A percentile compares a stretch with the other conserved stretches of the same genome.
Conservation (phyloP, 164 flowering plant species). For the Vitis cinerea region DNA sequence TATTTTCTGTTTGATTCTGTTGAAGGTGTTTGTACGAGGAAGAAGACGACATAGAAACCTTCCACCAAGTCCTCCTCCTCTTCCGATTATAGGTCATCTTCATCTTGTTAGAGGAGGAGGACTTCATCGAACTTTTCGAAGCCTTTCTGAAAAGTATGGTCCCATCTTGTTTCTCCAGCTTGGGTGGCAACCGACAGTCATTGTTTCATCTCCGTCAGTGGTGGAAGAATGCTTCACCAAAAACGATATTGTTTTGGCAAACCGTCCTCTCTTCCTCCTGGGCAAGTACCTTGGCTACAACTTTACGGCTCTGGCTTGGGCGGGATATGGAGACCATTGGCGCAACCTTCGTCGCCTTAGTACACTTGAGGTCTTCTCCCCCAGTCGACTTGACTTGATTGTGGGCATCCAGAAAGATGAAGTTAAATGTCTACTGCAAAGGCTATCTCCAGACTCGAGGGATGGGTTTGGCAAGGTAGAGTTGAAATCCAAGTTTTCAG, state of each 20-base stretch:
- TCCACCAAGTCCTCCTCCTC: constrained; percentile 43
- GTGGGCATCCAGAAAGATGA: constrained; percentile 35
- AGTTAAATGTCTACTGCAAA: constrained; percentile 19
- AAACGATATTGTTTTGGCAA: constrained; percentile 51
- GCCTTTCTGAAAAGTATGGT: constrained; percentile 26
- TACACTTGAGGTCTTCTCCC: constrained; percentile 41
- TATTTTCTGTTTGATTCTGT: too few species aligned
- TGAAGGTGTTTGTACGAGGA: too few species aligned
- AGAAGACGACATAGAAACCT: constrained; percentile 9
- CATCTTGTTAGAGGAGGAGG: constrained; percentile 36
- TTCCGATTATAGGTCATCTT: constrained; percentile 54
- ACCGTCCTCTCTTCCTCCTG: constrained; percentile 41
- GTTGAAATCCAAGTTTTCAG: constrained; percentile 30
- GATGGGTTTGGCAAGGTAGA: constrained; percentile 19
- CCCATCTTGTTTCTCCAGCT: constrained; percentile 27
- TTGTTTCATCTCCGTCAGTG: constrained; percentile 48
- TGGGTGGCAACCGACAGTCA: constrained; percentile 35
- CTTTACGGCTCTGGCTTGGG: constrained; percentile 22
- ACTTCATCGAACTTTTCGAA: constrained; percentile 33
- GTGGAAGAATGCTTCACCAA: constrained; percentile 49
- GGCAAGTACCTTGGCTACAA: constrained; percentile 39
- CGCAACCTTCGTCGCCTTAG: constrained; percentile 44
- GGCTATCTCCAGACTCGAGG: neutral
- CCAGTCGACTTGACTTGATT: constrained; percentile 28
- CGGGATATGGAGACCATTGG: constrained; percentile 57